Conservation (phyloP, 257 asterid genomes). For the Solanum virginianum region DNA sequence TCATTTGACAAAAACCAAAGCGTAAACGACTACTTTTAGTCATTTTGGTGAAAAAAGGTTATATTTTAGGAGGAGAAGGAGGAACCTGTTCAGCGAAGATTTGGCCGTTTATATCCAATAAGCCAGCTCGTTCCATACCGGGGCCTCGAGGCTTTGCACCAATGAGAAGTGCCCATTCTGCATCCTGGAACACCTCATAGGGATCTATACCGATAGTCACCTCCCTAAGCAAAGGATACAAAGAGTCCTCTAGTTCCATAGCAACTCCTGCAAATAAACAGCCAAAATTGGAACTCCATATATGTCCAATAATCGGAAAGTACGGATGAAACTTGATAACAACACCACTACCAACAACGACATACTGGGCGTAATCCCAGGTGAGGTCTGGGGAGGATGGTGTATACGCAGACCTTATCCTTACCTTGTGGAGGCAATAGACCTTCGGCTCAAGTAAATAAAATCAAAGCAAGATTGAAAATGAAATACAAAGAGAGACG, state of each 20-base stretch:
- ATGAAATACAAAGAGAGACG: background rate
- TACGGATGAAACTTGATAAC: background rate
- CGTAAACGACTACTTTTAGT: background rate
- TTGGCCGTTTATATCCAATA: conserved; percentile 88
- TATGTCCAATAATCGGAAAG: background rate
- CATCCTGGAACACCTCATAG: conserved; percentile 89
- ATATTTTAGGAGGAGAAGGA: background rate
- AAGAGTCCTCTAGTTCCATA: conserved; percentile 96
- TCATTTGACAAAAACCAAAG: background rate
- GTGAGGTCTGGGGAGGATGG: too few relatives aligned
- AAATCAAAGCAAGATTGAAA: background rate
- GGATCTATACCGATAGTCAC: conserved; percentile 91
- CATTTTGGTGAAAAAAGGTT: background rate
- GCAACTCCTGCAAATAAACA: conserved; percentile 62
- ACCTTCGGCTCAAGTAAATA: background rate
- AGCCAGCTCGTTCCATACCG: conserved; percentile 87
- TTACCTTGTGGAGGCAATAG: background rate
- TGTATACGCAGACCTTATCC: too few relatives aligned
- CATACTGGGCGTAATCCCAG: too few relatives aligned
- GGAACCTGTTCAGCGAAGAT: conserved; percentile 80
- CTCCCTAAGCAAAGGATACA: conserved; percentile 88
- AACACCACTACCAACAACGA: too few relatives aligned
- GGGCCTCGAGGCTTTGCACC: conserved; percentile 99
- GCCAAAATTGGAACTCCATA: background rate
- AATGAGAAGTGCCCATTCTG: conserved; percentile 93